Evolutionary conservation across 2,329 filamentous ascomycete genomes (phyloP).

Genomic region (Celoporthe dispersa): DNA sequence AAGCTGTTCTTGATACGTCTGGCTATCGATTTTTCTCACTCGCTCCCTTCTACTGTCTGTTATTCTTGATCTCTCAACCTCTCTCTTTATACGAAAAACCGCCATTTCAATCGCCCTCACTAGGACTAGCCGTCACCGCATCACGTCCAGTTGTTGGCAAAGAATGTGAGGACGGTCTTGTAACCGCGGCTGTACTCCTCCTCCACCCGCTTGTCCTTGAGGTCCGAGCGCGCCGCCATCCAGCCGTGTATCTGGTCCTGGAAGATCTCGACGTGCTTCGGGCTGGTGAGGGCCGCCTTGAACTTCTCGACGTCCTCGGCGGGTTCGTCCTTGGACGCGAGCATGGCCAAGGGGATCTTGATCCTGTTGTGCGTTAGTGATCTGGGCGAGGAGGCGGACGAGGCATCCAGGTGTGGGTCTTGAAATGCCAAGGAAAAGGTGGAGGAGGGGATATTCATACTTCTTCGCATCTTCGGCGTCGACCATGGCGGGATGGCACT

Average conservation of each 20-base stretch:
- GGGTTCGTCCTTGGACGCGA: slow-evolving; percentile 70
- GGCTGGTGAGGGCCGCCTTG: slow-evolving; percentile 54
- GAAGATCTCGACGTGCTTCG: slow-evolving; percentile 69
- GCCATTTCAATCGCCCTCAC: too few relatives aligned
- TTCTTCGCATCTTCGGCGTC: slow-evolving; percentile 62
- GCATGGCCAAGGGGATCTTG: slow-evolving; percentile 63
- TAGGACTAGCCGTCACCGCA: neutral
- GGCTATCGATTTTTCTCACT: too few relatives aligned
- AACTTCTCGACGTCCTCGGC: slow-evolving; percentile 60
- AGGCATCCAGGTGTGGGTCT: neutral
- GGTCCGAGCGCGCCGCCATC: slow-evolving; percentile 70
- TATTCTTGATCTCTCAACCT: neutral
- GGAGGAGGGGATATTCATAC: neutral
- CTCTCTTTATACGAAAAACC: neutral
- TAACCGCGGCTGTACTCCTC: slow-evolving; percentile 67
- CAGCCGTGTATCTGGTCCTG: slow-evolving; percentile 71
- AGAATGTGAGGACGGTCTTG: slow-evolving; percentile 62
- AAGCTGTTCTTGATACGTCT: neutral
- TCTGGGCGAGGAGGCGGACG: neutral
- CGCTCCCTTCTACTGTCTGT: neutral
- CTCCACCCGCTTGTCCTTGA: slow-evolving; percentile 60
- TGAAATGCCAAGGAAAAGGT: neutral
- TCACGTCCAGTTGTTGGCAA: slow-evolving; percentile 52
- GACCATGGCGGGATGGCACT: slow-evolving; percentile 66
- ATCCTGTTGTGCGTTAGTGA: slow-evolving; percentile 41